phyloP scores from a whole-genome alignment of 495 filamentous ascomycete genomes.

The Monascus purpureus region DNA sequence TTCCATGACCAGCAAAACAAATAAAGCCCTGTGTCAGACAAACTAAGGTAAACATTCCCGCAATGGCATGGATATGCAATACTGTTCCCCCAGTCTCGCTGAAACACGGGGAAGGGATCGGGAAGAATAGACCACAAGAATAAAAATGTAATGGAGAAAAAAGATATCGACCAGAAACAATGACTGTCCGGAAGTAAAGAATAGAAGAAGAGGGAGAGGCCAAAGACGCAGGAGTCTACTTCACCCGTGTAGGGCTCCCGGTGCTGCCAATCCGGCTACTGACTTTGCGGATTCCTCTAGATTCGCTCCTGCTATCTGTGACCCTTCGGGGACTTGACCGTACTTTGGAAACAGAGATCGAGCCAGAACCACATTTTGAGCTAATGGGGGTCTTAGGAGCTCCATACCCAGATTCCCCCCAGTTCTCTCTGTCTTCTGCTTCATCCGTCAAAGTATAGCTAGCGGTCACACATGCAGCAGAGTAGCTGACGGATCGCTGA shows the following conservation, averaged over 20 bases:
- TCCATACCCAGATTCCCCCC: slow-evolving; percentile 20
- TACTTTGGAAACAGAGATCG: slow-evolving; percentile 58
- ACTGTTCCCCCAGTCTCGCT: slow-evolving; percentile 4
- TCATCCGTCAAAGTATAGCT: slow-evolving; percentile 30
- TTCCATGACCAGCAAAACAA: neutral
- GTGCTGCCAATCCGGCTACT: slow-evolving; percentile 86
- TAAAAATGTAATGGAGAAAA: neutral
- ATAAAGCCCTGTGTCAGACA: no score
- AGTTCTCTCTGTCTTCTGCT: slow-evolving; percentile 31
- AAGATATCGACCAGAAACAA: no score
- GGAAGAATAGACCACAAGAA: neutral
- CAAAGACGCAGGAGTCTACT: slow-evolving; percentile 5
- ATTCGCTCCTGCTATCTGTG: slow-evolving; percentile 38
- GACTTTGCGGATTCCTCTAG: slow-evolving; percentile 69
- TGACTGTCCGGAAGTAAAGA: slow-evolving; percentile 1
- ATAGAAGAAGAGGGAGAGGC: neutral
- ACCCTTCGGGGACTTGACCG: slow-evolving; percentile 51
- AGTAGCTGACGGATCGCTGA: slow-evolving; percentile 35
- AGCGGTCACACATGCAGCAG: slow-evolving; percentile 26
- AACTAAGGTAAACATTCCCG: neutral
- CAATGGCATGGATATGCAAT: slow-evolving; percentile 8
- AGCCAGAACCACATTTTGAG: slow-evolving; percentile 47
- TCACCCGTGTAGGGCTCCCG: slow-evolving; percentile 27
- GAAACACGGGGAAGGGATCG: neutral
- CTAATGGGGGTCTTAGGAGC: slow-evolving; percentile 52